Evolutionary conservation across 1,139 yeast species (phyloP).

Genomic region (Candida sanyaensis): DNA sequence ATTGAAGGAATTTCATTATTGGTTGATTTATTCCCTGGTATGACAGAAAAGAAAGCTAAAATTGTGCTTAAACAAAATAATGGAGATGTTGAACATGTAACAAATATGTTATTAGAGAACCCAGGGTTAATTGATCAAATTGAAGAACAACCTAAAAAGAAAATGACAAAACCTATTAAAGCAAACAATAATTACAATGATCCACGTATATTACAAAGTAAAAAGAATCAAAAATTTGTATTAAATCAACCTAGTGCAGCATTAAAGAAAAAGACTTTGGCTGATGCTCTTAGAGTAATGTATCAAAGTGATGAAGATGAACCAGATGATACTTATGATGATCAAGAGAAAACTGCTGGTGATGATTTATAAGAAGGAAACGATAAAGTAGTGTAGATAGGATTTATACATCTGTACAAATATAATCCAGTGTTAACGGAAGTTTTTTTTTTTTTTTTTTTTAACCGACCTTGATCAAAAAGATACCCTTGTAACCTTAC

Average conservation of each 20-base stretch:
- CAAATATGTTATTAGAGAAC: slow-evolving; percentile 62
- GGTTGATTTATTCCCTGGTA: slow-evolving; percentile 60
- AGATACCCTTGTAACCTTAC: no score
- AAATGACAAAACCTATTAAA: slow-evolving; percentile 2
- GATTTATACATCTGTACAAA: no score
- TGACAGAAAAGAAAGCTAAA: slow-evolving; percentile 46
- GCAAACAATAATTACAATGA: slow-evolving; percentile 8
- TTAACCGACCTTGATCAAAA: no score
- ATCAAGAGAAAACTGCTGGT: slow-evolving; percentile 55
- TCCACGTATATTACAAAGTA: slow-evolving; percentile 3
- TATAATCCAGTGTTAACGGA: not conserved
- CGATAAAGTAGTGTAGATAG: no score
- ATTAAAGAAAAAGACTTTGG: slow-evolving; percentile 56
- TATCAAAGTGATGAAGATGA: slow-evolving; percentile 79
- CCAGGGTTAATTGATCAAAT: slow-evolving; percentile 41
- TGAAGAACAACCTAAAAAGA: slow-evolving; percentile 15
- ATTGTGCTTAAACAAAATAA: slow-evolving; percentile 49
- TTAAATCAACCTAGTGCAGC: slow-evolving; percentile 17
- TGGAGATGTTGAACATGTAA: slow-evolving; percentile 58
- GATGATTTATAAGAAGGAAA: slow-evolving; percentile 1
- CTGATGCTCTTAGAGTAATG: slow-evolving; percentile 63
- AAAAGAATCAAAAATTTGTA: slow-evolving; percentile 4
- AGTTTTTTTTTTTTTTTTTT: no score
- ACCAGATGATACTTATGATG: slow-evolving; percentile 83
- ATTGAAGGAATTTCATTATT: slow-evolving; percentile 45